Conservation (phyloP, 228 moss, liverwort and hornwort species). For the Sphagnum fallax region DNA sequence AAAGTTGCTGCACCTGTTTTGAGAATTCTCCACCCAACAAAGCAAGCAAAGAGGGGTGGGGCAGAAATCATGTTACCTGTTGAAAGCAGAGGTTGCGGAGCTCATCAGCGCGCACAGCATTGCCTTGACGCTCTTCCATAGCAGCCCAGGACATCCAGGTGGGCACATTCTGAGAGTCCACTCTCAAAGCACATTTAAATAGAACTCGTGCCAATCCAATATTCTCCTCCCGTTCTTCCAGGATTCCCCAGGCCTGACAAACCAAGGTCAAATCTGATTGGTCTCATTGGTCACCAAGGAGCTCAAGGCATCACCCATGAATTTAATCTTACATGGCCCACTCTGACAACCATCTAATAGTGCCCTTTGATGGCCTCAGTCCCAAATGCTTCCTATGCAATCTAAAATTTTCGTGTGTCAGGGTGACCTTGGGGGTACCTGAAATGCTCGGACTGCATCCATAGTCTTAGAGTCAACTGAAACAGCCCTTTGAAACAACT, state of each 20-base stretch:
- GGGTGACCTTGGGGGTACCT: constrained; percentile 22
- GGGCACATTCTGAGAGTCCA: constrained; percentile 97
- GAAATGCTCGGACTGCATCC: constrained; percentile 97
- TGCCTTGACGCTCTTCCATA: constrained; percentile 94
- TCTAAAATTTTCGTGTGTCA: no score
- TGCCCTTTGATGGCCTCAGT: no score
- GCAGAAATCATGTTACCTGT: constrained; percentile 38
- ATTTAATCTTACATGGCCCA: no score
- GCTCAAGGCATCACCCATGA: no score
- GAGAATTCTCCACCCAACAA: not conserved
- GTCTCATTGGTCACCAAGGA: not conserved
- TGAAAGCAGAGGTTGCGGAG: constrained; percentile 84
- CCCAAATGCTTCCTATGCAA: no score
- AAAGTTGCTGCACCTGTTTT: no score
- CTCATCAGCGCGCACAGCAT: constrained; percentile 90
- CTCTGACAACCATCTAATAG: no score
- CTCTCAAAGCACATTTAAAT: constrained; percentile 80
- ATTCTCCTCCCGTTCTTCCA: constrained; percentile 90
- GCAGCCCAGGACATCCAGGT: constrained; percentile 99
- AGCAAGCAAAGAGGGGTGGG: not conserved
- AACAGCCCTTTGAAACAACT: constrained; percentile 90
- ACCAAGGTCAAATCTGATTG: not conserved
- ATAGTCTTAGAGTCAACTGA: constrained; percentile 64
- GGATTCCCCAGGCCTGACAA: constrained; percentile 87
- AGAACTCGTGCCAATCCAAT: constrained; percentile 81